A percentile compares a stretch with the other conserved stretches of the same genome.
phyloP scores from a whole-genome alignment of 1,284 basidiomycete species.

The Cryptococcus sp. region DNA sequence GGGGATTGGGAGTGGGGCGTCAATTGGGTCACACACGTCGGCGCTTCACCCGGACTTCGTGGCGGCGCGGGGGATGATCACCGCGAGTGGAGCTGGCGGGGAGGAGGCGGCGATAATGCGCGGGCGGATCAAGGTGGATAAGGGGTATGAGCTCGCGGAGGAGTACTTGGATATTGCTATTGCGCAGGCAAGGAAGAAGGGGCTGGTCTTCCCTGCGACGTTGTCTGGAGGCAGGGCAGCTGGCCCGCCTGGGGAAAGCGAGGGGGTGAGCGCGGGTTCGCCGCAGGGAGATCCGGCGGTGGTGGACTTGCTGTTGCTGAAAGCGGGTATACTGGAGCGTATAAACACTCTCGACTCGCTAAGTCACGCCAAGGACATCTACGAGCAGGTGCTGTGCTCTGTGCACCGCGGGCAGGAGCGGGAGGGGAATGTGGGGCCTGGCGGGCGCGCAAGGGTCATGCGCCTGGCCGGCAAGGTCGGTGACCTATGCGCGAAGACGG shows the following conservation, averaged over 20 bases:
- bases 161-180: conserved; percentile 44
- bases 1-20: conserved; percentile 57
- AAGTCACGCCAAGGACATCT: conserved; percentile 60
- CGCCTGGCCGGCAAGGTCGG: conserved; percentile 46
- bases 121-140: conserved; percentile 25
- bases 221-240: conserved; percentile 17
- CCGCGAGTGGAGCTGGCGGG: background rate
- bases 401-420: conserved; percentile 9
- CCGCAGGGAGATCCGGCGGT: conserved; percentile 52
- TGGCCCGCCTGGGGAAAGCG: conserved; percentile 15
- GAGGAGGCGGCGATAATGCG: background rate
- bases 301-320: conserved; percentile 60
- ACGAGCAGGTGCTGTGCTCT: conserved; percentile 56
- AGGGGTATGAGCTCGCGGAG: conserved; percentile 46
- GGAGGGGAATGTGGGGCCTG: conserved; percentile 5
- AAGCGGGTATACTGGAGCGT: conserved; percentile 65
- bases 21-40: conserved; percentile 10
- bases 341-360: conserved; percentile 60
- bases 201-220: conserved; percentile 38
- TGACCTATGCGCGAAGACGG: conserved; percentile 35
- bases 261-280: background rate
- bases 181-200: conserved; percentile 27
- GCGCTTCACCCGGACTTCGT: conserved; percentile 28
- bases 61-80: conserved; percentile 30
- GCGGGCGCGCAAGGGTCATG: conserved; percentile 27